phyloP scores from a whole-genome alignment of 805 yeast species.

The Phaffomyces opuntiae region DNA sequence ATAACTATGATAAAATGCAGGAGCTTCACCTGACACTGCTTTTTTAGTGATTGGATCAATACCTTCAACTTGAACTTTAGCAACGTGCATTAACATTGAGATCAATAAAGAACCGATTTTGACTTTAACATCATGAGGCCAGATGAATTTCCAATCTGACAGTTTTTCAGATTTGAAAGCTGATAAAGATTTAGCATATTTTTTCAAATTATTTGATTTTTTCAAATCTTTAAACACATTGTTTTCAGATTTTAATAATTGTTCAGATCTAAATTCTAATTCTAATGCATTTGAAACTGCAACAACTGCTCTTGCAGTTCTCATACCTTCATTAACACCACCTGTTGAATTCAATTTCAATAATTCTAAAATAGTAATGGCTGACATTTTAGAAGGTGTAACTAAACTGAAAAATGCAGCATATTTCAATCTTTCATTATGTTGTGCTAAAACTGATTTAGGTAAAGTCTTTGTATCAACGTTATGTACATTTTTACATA shows the following conservation, averaged over 20 bases:
- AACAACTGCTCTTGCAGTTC: slow-evolving; percentile 75
- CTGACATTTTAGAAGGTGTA: slow-evolving; percentile 73
- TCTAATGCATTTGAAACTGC: slow-evolving; percentile 82
- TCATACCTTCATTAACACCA: slow-evolving; percentile 73
- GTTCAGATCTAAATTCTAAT: slow-evolving; percentile 71
- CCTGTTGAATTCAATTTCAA: slow-evolving; percentile 68
- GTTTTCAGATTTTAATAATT: slow-evolving; percentile 49
- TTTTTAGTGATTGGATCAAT: slow-evolving; percentile 73
- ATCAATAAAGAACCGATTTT: slow-evolving; percentile 78
- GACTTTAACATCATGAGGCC: slow-evolving; percentile 56
- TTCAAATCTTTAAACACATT: slow-evolving; percentile 46
- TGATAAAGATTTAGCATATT: slow-evolving; percentile 19
- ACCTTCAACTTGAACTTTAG: slow-evolving; percentile 74
- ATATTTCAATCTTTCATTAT: slow-evolving; percentile 42
- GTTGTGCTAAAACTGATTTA: slow-evolving; percentile 23
- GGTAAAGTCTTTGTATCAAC: slow-evolving; percentile 14
- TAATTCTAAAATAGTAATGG: slow-evolving; percentile 77
- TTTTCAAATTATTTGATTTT: slow-evolving; percentile 26
- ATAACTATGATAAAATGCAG: slow-evolving; percentile 87
- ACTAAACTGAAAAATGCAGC: slow-evolving; percentile 76
- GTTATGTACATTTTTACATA: slow-evolving; percentile 39
- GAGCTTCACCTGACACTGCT: slow-evolving; percentile 63
- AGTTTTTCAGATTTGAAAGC: slow-evolving; percentile 30
- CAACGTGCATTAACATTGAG: slow-evolving; percentile 70
- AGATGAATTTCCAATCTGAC: slow-evolving; percentile 32